phyloP scores from a whole-genome alignment of 2,329 filamentous ascomycete species.

The Fusarium guadeloupense region DNA sequence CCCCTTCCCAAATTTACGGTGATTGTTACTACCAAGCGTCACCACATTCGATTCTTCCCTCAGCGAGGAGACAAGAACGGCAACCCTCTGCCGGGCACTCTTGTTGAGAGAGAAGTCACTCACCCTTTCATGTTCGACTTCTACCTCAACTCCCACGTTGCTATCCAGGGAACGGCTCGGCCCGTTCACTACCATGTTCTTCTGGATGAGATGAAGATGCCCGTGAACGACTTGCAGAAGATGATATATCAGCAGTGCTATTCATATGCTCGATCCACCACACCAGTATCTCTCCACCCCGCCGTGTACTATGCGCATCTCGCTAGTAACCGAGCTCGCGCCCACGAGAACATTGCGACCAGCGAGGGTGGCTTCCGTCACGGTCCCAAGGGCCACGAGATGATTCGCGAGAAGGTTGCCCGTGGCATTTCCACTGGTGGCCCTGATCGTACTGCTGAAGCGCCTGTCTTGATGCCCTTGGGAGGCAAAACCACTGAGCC shows the following conservation, averaged over 20 bases:
- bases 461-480: conserved; percentile 46
- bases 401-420: conserved; percentile 51
- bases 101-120: conserved; percentile 90
- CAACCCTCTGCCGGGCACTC: conserved; percentile 85
- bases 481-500: conserved; percentile 41
- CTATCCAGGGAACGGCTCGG: conserved; percentile 92
- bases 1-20: conserved; percentile 77
- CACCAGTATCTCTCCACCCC: conserved; percentile 87
- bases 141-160: conserved; percentile 69
- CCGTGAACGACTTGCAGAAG: conserved; percentile 76
- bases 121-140: conserved; percentile 93
- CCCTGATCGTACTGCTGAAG: conserved; percentile 38
- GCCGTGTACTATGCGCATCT: conserved; percentile 97
- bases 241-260: conserved; percentile 97
- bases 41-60: conserved; percentile 94
- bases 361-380: conserved; percentile 57
- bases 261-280: conserved; percentile 91
- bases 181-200: conserved; percentile 94
- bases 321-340: conserved; percentile 79
- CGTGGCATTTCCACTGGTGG: conserved; percentile 48
- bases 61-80: conserved; percentile 74
- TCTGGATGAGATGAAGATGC: conserved; percentile 77
- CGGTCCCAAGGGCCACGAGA: conserved; percentile 56
- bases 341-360: conserved; percentile 69
- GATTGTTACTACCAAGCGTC: conserved; percentile 89